phyloP scores from a whole-genome alignment of 2,329 filamentous ascomycete species.

The Cordyceps cicadae region DNA sequence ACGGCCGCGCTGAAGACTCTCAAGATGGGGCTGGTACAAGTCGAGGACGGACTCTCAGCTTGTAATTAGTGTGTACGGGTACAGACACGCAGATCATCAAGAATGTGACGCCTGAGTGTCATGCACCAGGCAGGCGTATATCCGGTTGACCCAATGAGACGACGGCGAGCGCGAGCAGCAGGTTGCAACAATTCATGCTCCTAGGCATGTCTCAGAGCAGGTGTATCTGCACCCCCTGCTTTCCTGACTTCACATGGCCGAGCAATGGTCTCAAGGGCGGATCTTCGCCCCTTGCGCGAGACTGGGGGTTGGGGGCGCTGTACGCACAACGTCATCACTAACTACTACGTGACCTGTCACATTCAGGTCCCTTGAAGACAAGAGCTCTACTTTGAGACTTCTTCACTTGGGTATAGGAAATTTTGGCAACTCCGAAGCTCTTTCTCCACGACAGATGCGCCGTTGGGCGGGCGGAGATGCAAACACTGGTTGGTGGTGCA shows the following conservation, averaged over 20 bases:
- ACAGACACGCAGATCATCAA: background rate
- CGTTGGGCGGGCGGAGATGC: background rate
- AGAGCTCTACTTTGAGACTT: background rate
- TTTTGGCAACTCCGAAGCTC: background rate
- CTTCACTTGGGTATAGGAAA: background rate
- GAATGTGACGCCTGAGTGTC: background rate
- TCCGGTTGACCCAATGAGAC: background rate
- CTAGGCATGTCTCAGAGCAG: background rate
- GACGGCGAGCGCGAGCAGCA: background rate
- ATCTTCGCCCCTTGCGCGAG: background rate
- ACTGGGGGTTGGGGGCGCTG: background rate
- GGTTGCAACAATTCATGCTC: background rate
- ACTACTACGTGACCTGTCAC: slow-evolving; percentile 8
- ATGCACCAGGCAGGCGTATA: background rate
- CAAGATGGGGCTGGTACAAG: background rate
- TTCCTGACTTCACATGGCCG: background rate
- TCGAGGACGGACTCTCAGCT: background rate
- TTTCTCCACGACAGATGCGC: background rate
- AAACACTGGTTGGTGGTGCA: background rate
- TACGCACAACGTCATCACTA: slow-evolving; percentile 3
- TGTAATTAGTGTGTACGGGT: background rate
- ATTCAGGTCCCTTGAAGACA: background rate
- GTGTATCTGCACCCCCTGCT: background rate
- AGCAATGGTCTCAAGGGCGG: background rate
- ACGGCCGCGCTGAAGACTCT: background rate